phyloP scores from a whole-genome alignment of 2,329 filamentous ascomycete genomes.

The Colletotrichum orchidophilum region DNA sequence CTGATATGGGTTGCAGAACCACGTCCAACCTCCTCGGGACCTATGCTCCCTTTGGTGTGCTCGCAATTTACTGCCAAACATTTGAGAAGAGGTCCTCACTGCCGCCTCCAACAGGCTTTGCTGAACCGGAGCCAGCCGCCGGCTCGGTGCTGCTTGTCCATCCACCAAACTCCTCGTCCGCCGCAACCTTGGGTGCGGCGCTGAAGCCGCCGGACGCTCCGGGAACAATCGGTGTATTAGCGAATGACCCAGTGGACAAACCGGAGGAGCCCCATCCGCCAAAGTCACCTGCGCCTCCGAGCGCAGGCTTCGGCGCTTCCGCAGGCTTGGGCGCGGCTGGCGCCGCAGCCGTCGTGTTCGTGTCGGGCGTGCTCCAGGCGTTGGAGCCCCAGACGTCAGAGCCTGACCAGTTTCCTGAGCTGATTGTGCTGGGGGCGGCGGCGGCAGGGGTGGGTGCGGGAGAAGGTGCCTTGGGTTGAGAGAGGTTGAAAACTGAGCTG shows the following conservation, averaged over 20 bases:
- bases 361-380: conserved; percentile 78
- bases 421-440: conserved; percentile 42
- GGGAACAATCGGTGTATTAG: conserved; percentile 63
- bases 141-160: conserved; percentile 80
- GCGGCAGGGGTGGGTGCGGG: conserved; percentile 52
- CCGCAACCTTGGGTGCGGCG: conserved; percentile 74
- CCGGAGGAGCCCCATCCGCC: conserved; percentile 59
- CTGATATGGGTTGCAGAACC: background rate
- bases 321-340: conserved; percentile 65
- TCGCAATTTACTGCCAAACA: conserved; percentile 78
- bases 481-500: conserved; percentile 86
- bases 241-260: background rate
- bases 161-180: conserved; percentile 95
- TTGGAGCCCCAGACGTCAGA: conserved; percentile 88
- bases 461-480: conserved; percentile 57
- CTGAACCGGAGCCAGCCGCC: conserved; percentile 50
- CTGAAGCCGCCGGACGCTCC: conserved; percentile 73
- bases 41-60: background rate
- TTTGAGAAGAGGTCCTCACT: conserved; percentile 94
- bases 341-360: conserved; percentile 59
- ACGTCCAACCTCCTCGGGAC: background rate
- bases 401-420: conserved; percentile 53
- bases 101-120: conserved; percentile 64
- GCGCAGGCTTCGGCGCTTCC: conserved; percentile 40
- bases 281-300: conserved; percentile 65